phyloP scores from a whole-genome alignment of 345 rosid genomes.

The Gossypium arboreum region DNA sequence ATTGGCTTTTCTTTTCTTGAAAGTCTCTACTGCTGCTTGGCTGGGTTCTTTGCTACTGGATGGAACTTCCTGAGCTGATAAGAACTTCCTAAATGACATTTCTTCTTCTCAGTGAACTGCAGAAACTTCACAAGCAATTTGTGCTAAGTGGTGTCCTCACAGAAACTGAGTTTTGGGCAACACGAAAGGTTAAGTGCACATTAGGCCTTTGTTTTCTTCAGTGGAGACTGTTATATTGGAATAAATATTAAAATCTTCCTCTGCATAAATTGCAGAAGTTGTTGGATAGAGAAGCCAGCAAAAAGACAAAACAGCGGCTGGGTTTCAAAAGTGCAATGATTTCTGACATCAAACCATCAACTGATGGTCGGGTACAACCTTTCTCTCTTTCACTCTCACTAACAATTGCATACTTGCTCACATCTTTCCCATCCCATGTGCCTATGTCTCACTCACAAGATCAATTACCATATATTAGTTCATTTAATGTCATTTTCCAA shows the following conservation, averaged over 20 bases:
- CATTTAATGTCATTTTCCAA: conserved; percentile 1
- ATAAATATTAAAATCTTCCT: conserved; percentile 15
- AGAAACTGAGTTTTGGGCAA: conserved; percentile 95
- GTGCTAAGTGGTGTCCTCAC: conserved; percentile 59
- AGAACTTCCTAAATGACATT: conserved; percentile 11
- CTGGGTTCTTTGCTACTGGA: conserved; percentile 11
- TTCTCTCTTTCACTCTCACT: conserved; percentile 7
- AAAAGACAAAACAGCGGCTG: conserved; percentile 64
- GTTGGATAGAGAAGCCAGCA: conserved; percentile 58
- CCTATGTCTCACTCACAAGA: background rate
- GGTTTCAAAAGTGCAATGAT: conserved; percentile 91
- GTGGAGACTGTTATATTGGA: conserved; percentile 3
- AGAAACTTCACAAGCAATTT: conserved; percentile 69
- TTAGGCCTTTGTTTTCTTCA: conserved; percentile 5
- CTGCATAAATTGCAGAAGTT: conserved; percentile 48
- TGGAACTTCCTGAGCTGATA: background rate
- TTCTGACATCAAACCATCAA: conserved; percentile 67
- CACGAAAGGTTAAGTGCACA: conserved; percentile 61
- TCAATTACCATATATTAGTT: background rate
- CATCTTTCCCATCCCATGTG: conserved; percentile 1
- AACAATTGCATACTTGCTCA: background rate
- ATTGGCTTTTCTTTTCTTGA: background rate
- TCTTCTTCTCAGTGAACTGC: conserved; percentile 56
- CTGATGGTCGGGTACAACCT: conserved; percentile 79
- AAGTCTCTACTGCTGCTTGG: background rate